These are phyloP conservation scores for Panaeolus cyanescens DNA, from an alignment of 768 basidiomycete genomes.

Conservation along the genomic window DNA sequence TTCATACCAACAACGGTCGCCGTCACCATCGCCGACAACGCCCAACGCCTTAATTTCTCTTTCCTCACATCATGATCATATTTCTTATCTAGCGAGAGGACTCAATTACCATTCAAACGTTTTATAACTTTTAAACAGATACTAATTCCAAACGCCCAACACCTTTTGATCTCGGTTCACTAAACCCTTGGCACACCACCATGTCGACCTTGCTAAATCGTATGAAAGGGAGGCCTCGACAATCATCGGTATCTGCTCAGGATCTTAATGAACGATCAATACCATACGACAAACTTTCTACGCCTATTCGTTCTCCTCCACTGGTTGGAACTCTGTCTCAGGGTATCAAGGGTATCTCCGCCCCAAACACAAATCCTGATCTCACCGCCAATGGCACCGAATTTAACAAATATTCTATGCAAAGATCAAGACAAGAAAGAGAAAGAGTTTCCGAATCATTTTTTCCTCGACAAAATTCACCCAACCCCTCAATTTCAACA, in stretches of 20 bases:
- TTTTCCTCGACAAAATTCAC: slow-evolving; percentile 47
- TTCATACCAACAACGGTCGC: not conserved
- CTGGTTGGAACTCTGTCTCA: slow-evolving; percentile 58
- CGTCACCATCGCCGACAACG: not conserved
- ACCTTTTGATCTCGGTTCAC: slow-evolving; percentile 1
- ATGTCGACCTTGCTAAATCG: slow-evolving; percentile 75
- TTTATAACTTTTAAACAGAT: not conserved
- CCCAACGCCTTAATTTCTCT: not conserved
- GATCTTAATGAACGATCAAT: slow-evolving; percentile 69
- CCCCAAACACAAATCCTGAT: slow-evolving; percentile 82
- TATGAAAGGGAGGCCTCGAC: slow-evolving; percentile 61
- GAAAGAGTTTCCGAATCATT: slow-evolving; percentile 51
- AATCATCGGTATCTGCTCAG: slow-evolving; percentile 59
- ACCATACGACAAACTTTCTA: slow-evolving; percentile 69
- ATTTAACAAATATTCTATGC: slow-evolving; percentile 60
- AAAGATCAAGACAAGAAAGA: slow-evolving; percentile 52
- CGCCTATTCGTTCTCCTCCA: slow-evolving; percentile 59
- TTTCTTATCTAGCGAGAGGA: not conserved
- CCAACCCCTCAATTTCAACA: slow-evolving; percentile 50
- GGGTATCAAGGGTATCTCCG: slow-evolving; percentile 69
- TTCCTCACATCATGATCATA: not conserved
- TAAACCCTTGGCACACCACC: slow-evolving; percentile 9
- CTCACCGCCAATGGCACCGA: slow-evolving; percentile 74
- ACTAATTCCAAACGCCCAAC: not conserved
- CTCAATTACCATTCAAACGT: not conserved